Evolutionary conservation across 306 rosid genomes (phyloP).

Genomic region (Trichosanthes truncata): DNA sequence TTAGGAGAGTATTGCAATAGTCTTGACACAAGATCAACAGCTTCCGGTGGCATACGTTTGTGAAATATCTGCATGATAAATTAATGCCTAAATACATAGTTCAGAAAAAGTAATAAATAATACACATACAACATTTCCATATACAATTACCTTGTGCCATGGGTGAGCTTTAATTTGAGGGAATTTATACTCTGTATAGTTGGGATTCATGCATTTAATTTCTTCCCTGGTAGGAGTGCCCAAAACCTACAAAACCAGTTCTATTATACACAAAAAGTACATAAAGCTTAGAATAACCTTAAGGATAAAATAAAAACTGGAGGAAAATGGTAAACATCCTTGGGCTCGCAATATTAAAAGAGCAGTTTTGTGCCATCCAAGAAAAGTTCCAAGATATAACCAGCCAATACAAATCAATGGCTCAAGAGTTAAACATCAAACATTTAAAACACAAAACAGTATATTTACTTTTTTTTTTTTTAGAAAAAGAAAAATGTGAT

Average conservation of each 20-base stretch:
- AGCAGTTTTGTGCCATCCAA: not conserved
- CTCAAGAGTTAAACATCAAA: not conserved
- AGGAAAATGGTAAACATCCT: not conserved
- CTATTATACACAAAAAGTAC: constrained; percentile 3
- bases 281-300: not conserved
- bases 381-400: not conserved
- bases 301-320: not conserved
- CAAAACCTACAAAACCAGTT: constrained; percentile 43
- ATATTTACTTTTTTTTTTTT: not conserved
- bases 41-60: constrained; percentile 98
- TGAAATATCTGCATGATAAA: constrained; percentile 59
- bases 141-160: constrained; percentile 88
- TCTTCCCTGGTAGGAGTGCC: constrained; percentile 99
- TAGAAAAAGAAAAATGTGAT: not conserved
- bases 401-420: not conserved
- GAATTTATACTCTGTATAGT: constrained; percentile 94
- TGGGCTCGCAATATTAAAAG: not conserved
- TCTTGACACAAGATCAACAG: constrained; percentile 96
- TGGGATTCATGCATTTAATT: constrained; percentile 98
- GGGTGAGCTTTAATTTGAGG: constrained; percentile 99
- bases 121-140: not conserved
- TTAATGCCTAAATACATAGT: constrained; percentile 1
- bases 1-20: constrained; percentile 88
- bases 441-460: not conserved
- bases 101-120: not conserved